A percentile compares a stretch with the other conserved stretches of the same genome.
phyloP scores from a whole-genome alignment of 768 basidiomycete species.

The Boletus rex-veris region DNA sequence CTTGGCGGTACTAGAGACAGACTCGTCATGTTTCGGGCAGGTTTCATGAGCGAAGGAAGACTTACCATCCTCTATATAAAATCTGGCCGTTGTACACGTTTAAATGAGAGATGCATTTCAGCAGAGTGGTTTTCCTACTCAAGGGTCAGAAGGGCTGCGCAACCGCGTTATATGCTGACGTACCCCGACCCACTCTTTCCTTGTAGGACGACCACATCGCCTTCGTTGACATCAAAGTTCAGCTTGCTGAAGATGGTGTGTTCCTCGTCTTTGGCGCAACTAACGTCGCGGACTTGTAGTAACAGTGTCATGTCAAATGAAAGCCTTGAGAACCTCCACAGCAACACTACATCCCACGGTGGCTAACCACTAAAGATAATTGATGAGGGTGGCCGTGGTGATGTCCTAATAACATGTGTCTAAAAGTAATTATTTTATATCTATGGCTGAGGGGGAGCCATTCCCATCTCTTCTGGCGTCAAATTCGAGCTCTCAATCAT shows the following conservation, averaged over 20 bases:
- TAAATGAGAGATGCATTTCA: conserved; percentile 84
- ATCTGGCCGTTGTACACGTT: conserved; percentile 66
- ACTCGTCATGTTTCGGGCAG: background rate
- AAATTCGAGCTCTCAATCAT: conserved; percentile 89
- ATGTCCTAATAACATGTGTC: conserved; percentile 24
- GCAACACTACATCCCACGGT: conserved; percentile 17
- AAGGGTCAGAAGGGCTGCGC: conserved; percentile 2
- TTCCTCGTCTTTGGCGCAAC: conserved; percentile 45
- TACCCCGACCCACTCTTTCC: conserved; percentile 79
- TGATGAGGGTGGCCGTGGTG: conserved; percentile 17
- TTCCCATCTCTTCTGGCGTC: conserved; percentile 81
- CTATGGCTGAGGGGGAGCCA: conserved; percentile 48
- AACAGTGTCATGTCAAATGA: conserved; percentile 27
- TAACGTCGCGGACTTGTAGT: conserved; percentile 52
- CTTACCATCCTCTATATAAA: conserved; percentile 64
- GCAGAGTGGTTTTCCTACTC: conserved; percentile 61
- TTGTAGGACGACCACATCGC: conserved; percentile 74
- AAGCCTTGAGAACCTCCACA: background rate
- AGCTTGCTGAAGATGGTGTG: conserved; percentile 57
- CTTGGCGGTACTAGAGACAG: conserved; percentile 43
- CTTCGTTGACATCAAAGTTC: conserved; percentile 59
- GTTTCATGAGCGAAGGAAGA: background rate
- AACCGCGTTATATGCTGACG: conserved; percentile 4
- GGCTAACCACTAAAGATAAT: background rate
- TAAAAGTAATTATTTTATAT: conserved; percentile 29